Base-by-base conservation (phyloP, 257 asterid genomes). In the Capsicum baccatum region DNA sequence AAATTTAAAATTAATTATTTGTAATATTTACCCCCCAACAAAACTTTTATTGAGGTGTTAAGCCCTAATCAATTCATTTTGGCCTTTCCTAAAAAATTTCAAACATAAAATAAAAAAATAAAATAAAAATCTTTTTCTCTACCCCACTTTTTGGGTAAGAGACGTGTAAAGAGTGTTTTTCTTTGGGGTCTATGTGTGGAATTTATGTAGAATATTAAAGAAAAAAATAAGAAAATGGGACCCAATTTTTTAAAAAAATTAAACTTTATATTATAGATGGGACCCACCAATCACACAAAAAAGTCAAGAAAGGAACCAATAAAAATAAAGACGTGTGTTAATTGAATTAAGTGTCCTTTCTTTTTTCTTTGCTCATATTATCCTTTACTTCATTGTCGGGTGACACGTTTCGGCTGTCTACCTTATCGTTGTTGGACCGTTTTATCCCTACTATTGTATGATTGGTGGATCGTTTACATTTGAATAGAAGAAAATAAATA, bases 261-360 rank as follows among this genome's bases (percentile, higher is more conserved):
- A 44, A 71, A 9, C 5, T 44, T 71, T 71, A 17, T 17, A 70
- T 47, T 1, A 47, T 67, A n/a, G 1, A 0, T 19, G 87, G 93
- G 93, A 2, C 94, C 91, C 86, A 35, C 79, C 73, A 66, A 60
- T 54, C 21, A 33, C 19, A 1, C 1, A 85, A 85, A 86, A 85
- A 88, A 89, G 94, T 91, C 95, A 92, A 88, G 91, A 76, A 62
- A 79, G 60, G 8, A 86, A 88, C 97, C 98, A 94, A 92, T 94
- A 79, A 71, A 87, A 80, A 19, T 5, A 87, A 87, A 92, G 98
- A 84, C 94, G 92, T 94, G 92, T 87, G 89, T 80, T 50, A 69
- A 44, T 90, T 83, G 33, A 26, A 84, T 78, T 88, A 89, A 91
- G 91, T 80, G 70, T 88, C 82, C 88, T 91, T 93, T 82, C 86